Evolutionary conservation across 805 yeast genomes (phyloP).

Genomic region (Cyberlindnera euphorbiae): DNA sequence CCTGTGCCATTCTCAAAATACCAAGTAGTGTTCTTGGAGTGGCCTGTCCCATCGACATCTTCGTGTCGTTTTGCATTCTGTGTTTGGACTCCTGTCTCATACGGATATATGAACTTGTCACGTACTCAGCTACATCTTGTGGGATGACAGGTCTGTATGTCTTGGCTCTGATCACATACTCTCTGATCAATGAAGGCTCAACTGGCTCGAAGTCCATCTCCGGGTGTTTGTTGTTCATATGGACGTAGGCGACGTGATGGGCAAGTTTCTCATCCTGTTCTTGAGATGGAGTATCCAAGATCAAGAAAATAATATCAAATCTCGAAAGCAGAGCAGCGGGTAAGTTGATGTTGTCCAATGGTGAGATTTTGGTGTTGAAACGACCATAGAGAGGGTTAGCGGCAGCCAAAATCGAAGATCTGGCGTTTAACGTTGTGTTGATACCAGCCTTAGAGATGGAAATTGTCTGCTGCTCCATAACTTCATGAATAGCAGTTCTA

Average conservation of each 20-base stretch:
- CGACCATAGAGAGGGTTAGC: conserved; percentile 98
- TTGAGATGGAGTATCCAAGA: conserved; percentile 77
- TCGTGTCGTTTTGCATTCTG: conserved; percentile 60
- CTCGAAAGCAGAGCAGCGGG: conserved; percentile 96
- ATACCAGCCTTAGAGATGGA: conserved; percentile 97
- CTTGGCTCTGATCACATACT: conserved; percentile 82
- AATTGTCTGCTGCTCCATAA: conserved; percentile 98
- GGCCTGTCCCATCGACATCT: conserved; percentile 79
- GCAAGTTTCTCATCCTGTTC: conserved; percentile 85
- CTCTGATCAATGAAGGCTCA: conserved; percentile 76
- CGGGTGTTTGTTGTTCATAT: conserved; percentile 89
- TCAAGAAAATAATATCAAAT: conserved; percentile 83
- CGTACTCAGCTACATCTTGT: conserved; percentile 77
- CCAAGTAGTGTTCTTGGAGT: conserved; percentile 95
- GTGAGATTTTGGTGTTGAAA: conserved; percentile 84
- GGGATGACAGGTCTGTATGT: conserved; percentile 81
- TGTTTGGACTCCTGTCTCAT: conserved; percentile 88
- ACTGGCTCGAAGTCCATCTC: conserved; percentile 68
- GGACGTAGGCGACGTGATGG: conserved; percentile 91
- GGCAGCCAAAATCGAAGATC: conserved; percentile 93
- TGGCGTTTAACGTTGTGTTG: conserved; percentile 90
- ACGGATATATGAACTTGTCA: conserved; percentile 79
- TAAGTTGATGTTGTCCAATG: conserved; percentile 90
- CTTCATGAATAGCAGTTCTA: conserved; percentile 97
- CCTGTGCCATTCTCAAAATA: conserved; percentile 89